Conservation (phyloP, 257 asterid genomes). For the Solanum arcanum region DNA sequence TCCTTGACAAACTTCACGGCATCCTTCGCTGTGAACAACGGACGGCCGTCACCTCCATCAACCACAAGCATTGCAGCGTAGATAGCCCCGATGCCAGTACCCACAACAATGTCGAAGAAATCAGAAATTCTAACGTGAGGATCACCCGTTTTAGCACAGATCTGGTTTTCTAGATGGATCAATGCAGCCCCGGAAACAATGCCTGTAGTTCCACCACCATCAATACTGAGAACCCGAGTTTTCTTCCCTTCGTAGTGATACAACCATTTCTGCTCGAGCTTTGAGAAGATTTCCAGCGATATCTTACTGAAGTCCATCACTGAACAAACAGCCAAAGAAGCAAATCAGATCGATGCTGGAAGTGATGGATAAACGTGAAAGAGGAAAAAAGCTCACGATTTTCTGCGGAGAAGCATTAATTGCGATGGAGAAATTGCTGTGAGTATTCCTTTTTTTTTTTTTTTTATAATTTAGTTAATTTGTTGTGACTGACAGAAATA, state of each 20-base stretch:
- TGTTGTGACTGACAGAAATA: neutral
- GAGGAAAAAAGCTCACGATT: constrained; percentile 41
- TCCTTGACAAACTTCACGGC: constrained; percentile 45
- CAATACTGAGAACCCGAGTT: constrained; percentile 66
- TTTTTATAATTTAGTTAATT: neutral
- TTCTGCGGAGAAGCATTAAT: constrained; percentile 37
- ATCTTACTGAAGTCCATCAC: constrained; percentile 65
- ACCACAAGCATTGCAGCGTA: constrained; percentile 73
- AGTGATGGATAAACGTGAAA: constrained; percentile 34
- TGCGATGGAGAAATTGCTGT: constrained; percentile 12
- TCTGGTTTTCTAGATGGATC: constrained; percentile 71
- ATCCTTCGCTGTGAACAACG: constrained; percentile 50
- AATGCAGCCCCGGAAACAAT: constrained; percentile 52
- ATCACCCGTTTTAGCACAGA: constrained; percentile 60
- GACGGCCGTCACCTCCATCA: constrained; percentile 61
- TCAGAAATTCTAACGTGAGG: constrained; percentile 56
- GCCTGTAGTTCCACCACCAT: constrained; percentile 73
- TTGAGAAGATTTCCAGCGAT: constrained; percentile 76
- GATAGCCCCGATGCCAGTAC: constrained; percentile 82
- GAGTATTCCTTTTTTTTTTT: neutral
- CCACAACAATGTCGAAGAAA: constrained; percentile 74
- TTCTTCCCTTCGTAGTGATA: constrained; percentile 68
- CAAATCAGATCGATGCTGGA: neutral
- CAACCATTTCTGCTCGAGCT: constrained; percentile 90
- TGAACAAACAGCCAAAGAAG: neutral